phyloP scores from a whole-genome alignment of 805 yeast genomes.

The Groenewaldozyma tartarivorans region DNA sequence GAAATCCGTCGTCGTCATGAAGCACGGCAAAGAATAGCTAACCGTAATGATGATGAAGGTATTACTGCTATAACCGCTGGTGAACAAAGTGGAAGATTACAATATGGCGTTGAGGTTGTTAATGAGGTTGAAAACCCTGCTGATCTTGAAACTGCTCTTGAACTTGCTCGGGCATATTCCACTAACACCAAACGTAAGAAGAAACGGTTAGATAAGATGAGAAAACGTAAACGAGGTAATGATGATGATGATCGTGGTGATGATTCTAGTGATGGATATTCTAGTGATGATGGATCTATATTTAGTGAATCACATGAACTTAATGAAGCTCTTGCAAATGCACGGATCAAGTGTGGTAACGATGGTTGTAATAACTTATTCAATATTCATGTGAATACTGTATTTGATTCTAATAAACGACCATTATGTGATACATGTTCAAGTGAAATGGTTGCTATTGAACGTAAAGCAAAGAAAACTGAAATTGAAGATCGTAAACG shows the following conservation, averaged over 20 bases:
- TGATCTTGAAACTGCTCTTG: too few species aligned
- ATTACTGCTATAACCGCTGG: conserved; percentile 23
- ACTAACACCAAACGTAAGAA: too few species aligned
- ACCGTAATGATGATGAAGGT: conserved; percentile 26
- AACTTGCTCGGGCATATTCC: too few species aligned
- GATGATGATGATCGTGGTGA: conserved; percentile 28
- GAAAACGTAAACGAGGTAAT: conserved; percentile 26
- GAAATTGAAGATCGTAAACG: conserved; percentile 52
- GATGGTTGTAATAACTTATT: conserved; percentile 56
- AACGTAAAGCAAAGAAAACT: neutral
- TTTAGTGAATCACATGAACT: conserved; percentile 42
- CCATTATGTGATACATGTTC: conserved; percentile 56
- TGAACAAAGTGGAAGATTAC: conserved; percentile 17
- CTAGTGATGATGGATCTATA: conserved; percentile 32
- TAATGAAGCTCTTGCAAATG: too few species aligned
- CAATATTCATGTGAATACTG: conserved; percentile 56
- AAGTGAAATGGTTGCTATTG: neutral
- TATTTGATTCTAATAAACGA: conserved; percentile 33
- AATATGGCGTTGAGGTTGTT: too few species aligned
- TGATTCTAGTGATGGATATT: conserved; percentile 32
- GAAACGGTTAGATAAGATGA: conserved; percentile 13
- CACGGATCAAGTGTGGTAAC: conserved; percentile 37
- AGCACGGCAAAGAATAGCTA: conserved; percentile 6
- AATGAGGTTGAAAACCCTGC: too few species aligned
- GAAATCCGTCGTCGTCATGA: conserved; percentile 42